Evolutionary conservation across 495 filamentous ascomycete species (phyloP).

Genomic region (Massariosphaeria phaeospora): DNA sequence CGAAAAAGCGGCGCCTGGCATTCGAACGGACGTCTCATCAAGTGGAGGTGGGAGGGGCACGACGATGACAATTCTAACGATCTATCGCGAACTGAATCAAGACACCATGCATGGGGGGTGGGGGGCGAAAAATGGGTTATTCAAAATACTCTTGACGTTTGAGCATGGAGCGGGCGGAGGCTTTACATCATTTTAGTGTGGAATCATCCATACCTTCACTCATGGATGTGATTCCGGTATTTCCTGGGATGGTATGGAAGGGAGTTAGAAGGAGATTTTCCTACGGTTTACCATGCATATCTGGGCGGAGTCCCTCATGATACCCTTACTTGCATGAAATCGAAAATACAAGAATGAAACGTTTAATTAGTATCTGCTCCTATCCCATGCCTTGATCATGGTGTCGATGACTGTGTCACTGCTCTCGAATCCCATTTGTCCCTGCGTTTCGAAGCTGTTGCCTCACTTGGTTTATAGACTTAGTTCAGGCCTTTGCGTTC

Average conservation of each 20-base stretch:
- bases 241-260: not conserved
- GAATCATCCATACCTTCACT: not conserved
- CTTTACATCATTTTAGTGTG: too few species aligned
- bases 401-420: too few species aligned
- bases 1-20: slow-evolving; percentile 35
- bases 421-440: too few species aligned
- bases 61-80: slow-evolving; percentile 7
- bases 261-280: not conserved
- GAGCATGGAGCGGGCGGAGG: not conserved
- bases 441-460: too few species aligned
- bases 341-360: not conserved
- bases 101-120: not conserved
- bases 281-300: slow-evolving; percentile 5
- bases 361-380: too few species aligned
- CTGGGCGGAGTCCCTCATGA: slow-evolving; percentile 8
- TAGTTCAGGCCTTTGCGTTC: too few species aligned
- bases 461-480: too few species aligned
- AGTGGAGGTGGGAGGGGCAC: slow-evolving; percentile 23
- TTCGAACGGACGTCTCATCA: slow-evolving; percentile 19
- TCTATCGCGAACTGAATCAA: not conserved
- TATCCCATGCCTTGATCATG: too few species aligned
- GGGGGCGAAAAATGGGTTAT: not conserved
- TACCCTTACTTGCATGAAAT: slow-evolving; percentile 13
- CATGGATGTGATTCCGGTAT: not conserved
- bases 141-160: not conserved